Evolutionary conservation across 306 rosid genomes (phyloP), one percentile per base, ranked within the genome.

Genomic region (Cicer cuneatum): DNA sequence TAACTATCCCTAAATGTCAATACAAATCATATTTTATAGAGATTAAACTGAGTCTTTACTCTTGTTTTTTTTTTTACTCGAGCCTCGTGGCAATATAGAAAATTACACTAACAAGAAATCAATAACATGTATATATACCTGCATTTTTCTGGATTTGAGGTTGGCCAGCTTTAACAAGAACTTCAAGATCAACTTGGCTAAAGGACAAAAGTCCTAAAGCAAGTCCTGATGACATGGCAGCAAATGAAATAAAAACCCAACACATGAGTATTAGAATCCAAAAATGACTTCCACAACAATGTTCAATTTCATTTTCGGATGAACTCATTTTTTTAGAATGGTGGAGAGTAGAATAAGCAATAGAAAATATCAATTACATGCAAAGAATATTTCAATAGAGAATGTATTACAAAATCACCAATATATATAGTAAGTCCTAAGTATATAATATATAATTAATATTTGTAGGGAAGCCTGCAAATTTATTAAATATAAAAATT

Each of bases 121-220:
- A 43, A 16, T 61, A 3, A 66, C 15, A 46, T 9, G 10, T 46
- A 45, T 24, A 51, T 7, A 13, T 69, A 83, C 83, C 83, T 69
- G 92, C 90, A 81, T 89, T 79, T 76, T 83, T 91, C 74, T 81
- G 84, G 71, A 72, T 82, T 19, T 85, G 78, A 45, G 89, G 89
- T 64, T 85, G 70, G 5, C 97, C 90, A 10, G 92, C 82, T 75
- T 76, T 84, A 63, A 78, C 78, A 77, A 91, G 88, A 57, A 91
- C 92, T 83, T 89, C 94, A 5, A 91, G 92, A 81, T 91, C 92
- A 78, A 89, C 86, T 72, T 84, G 82, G 80, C 87, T 87, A 49
- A 87, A 88, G 57, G 92, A 91, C 83, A 87, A 65, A 65, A 91
- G 89, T 56, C 94, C 92, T 29, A 91, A 68, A 54, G 97, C 86